These are phyloP conservation scores for Sporisorium sorghi DNA, from an alignment of 1,284 basidiomycete species.

Conservation along the genomic window DNA sequence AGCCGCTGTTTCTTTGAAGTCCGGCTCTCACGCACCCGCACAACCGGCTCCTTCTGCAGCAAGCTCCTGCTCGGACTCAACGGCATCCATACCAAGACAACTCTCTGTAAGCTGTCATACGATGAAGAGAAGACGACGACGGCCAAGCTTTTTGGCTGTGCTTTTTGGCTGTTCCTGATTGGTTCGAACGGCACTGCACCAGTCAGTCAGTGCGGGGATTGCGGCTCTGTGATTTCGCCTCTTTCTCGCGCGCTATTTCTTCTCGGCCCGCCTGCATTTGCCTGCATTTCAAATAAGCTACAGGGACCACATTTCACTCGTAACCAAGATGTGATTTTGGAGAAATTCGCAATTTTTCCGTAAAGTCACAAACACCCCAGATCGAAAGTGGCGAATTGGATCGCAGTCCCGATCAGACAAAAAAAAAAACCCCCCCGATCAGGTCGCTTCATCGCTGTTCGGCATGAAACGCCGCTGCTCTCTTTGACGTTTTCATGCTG, in stretches of 20 bases:
- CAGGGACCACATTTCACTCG: constrained; percentile 12
- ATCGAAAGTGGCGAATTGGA: neutral
- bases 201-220: neutral
- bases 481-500: constrained; percentile 11
- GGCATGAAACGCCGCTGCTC: neutral
- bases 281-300: constrained; percentile 25
- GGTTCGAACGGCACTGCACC: neutral
- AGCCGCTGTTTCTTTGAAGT: neutral
- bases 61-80: neutral
- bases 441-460: neutral
- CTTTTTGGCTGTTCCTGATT: constrained; percentile 2
- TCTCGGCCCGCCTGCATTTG: no score
- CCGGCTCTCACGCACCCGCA: neutral
- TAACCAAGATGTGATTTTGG: neutral
- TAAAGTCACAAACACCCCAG: constrained; percentile 5
- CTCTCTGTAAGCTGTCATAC: no score
- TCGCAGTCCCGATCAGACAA: neutral
- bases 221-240: neutral
- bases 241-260: neutral
- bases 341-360: constrained; percentile 4
- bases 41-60: neutral
- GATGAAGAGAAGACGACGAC: neutral
- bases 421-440: constrained; percentile 1
- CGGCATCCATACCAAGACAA: no score
- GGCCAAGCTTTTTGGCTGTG: neutral